A percentile compares a stretch with the other conserved stretches of the same genome.
Conservation (phyloP, 2,329 filamentous ascomycete genomes). For the Fusarium brevicatenulatum region DNA sequence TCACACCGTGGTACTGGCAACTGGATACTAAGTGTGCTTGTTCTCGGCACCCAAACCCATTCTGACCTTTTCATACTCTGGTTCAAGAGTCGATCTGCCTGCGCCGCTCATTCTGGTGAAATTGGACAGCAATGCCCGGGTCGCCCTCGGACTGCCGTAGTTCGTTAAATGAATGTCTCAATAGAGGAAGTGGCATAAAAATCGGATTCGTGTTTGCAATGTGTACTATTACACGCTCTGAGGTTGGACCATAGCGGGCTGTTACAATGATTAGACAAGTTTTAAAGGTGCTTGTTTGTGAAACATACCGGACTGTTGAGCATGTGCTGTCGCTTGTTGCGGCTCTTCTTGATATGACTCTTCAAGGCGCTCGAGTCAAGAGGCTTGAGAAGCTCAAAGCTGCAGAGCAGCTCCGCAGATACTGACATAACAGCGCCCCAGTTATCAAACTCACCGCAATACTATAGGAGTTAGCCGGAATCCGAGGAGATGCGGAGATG, state of each 20-base stretch:
- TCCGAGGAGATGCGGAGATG: background rate
- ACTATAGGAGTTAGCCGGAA: conserved; percentile 64
- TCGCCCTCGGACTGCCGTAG: conserved; percentile 40
- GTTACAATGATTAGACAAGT: conserved; percentile 10
- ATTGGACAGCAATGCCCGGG: conserved; percentile 28
- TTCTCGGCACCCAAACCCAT: conserved; percentile 26
- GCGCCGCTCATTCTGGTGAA: conserved; percentile 30
- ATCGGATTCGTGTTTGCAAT: conserved; percentile 35
- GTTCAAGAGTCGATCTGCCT: conserved; percentile 32
- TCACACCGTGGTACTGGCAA: conserved; percentile 46
- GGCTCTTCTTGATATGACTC: conserved; percentile 98
- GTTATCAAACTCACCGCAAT: conserved; percentile 98
- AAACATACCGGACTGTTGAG: conserved; percentile 91
- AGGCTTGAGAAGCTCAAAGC: conserved; percentile 96
- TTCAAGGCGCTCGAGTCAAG: conserved; percentile 96
- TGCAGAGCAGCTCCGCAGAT: conserved; percentile 90
- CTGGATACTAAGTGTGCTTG: conserved; percentile 33
- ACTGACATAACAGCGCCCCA: conserved; percentile 99
- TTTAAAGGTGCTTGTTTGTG: background rate
- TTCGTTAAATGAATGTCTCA: conserved; percentile 37
- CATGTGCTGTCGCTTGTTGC: conserved; percentile 94
- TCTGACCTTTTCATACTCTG: conserved; percentile 28
- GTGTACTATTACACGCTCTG: conserved; percentile 60
- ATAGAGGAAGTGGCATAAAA: conserved; percentile 32
- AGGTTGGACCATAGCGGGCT: conserved; percentile 66